Evolutionary conservation across 2,329 filamentous ascomycete species (phyloP).

Genomic region (Helminthosporium solani): DNA sequence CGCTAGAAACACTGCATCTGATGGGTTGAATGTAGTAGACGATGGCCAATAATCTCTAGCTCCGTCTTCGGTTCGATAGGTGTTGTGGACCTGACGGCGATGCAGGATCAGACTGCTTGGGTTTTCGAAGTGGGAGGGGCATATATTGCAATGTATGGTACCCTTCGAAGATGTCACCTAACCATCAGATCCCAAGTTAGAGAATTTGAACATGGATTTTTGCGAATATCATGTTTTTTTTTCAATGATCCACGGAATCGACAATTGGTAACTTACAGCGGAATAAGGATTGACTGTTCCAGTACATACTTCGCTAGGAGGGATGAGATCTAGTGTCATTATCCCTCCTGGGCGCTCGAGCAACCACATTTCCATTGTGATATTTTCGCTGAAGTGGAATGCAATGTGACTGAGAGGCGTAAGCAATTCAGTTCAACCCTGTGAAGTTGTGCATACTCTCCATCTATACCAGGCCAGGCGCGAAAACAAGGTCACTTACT

Average conservation of each 20-base stretch:
- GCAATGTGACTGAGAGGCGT: conserved; percentile 12
- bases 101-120: conserved; percentile 8
- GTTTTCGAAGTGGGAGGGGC: conserved; percentile 1
- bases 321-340: neutral
- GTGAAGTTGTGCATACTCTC: no score
- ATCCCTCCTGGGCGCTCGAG: conserved; percentile 16
- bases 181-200: no score
- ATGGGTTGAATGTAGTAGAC: neutral
- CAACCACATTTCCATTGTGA: conserved; percentile 20
- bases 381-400: conserved; percentile 14
- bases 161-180: neutral
- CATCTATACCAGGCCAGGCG: no score
- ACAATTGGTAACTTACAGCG: neutral
- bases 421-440: neutral
- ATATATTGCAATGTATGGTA: conserved; percentile 2
- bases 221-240: neutral
- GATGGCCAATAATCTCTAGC: neutral
- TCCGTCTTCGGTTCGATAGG: conserved; percentile 1
- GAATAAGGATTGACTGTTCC: neutral
- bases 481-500: conserved; percentile 6
- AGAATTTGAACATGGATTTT: neutral
- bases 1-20: neutral
- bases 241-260: no score
- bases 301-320: neutral
- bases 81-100: conserved; percentile 11